phyloP scores from a whole-genome alignment of 345 rosid genomes.

The Rhodomyrtus tomentosa region DNA sequence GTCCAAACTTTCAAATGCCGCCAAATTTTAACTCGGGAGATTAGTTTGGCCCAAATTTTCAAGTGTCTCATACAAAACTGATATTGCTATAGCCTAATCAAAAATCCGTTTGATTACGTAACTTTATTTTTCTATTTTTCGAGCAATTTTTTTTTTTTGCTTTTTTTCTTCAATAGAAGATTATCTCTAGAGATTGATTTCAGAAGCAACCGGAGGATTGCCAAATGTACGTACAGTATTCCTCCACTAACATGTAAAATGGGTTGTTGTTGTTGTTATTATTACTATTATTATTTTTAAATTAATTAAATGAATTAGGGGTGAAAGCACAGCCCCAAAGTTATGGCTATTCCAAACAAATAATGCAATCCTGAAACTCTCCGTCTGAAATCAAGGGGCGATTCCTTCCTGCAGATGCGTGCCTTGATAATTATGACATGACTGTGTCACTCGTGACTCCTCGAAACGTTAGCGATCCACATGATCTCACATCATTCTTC shows the following conservation, averaged over 20 bases:
- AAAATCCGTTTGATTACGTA: too few relatives aligned
- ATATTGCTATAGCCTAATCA: background rate
- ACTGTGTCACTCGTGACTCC: background rate
- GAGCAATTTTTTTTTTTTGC: background rate
- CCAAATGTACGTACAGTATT: background rate
- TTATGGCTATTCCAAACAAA: background rate
- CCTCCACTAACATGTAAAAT: background rate
- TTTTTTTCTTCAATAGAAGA: background rate
- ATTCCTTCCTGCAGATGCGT: background rate
- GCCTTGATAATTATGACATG: background rate
- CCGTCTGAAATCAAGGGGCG: background rate
- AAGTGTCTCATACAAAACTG: background rate
- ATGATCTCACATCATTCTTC: background rate
- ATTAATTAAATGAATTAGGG: too few relatives aligned
- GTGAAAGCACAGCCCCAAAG: background rate
- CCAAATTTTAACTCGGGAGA: too few relatives aligned
- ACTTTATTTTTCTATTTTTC: too few relatives aligned
- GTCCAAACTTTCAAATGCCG: background rate
- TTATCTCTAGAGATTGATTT: background rate
- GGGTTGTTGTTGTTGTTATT: too few relatives aligned
- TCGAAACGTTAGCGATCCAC: background rate
- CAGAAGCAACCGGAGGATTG: background rate
- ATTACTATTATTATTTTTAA: too few relatives aligned
- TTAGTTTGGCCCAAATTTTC: too few relatives aligned
- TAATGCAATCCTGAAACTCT: background rate